Evolutionary conservation across 176 grass and related monocot species (phyloP).

Genomic region (Zoysia japonica): DNA sequence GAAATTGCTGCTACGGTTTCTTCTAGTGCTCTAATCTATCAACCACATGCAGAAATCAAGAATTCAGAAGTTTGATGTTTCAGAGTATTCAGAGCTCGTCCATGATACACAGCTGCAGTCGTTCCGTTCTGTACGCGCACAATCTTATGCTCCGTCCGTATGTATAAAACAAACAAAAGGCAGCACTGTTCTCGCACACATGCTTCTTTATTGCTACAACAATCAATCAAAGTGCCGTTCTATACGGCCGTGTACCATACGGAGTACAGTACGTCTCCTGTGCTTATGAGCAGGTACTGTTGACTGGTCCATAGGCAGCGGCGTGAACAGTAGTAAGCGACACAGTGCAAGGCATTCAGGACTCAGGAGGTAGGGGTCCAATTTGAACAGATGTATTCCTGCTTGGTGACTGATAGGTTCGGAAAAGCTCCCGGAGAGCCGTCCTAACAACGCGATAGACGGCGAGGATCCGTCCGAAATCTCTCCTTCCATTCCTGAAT

Average conservation of each 20-base stretch:
- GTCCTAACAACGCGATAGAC: not conserved
- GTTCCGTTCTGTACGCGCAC: not conserved
- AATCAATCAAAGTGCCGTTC: not conserved
- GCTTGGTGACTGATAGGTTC: not conserved
- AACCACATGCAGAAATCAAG: not conserved
- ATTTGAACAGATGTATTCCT: not conserved
- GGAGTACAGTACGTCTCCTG: not conserved
- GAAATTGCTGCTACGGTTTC: not conserved
- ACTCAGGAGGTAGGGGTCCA: not conserved
- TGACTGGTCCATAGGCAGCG: not conserved
- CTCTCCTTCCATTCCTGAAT: not conserved
- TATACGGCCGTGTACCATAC: not conserved
- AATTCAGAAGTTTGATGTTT: not conserved
- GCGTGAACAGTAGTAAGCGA: conserved; percentile 7
- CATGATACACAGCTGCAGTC: not conserved
- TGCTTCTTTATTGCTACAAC: conserved; percentile 15
- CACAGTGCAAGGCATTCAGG: not conserved
- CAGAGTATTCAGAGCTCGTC: not conserved
- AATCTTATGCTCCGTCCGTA: not conserved
- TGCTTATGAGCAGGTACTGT: conserved; percentile 30
- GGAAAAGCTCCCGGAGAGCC: not conserved
- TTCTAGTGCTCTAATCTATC: not conserved
- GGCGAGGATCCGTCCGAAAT: not conserved
- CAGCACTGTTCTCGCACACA: not conserved
- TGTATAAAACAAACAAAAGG: conserved; percentile 39